A percentile compares a stretch with the other conserved stretches of the same genome.
Evolutionary conservation across 2,329 filamentous ascomycete genomes (phyloP).

Genomic region (Tolypocladium capitatum): DNA sequence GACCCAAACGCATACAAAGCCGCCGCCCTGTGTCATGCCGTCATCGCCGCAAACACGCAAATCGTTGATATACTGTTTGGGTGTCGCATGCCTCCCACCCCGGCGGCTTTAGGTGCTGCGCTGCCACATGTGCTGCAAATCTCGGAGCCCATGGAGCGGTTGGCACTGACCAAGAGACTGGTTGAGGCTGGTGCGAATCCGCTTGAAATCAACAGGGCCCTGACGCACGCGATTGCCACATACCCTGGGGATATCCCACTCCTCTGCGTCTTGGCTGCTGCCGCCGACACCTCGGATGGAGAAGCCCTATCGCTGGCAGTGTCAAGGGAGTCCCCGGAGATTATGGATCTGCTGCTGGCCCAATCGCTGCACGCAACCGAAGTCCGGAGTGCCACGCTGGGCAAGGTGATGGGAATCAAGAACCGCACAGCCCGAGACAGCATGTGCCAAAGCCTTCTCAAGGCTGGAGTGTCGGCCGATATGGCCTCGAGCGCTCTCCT

Average conservation of each 20-base stretch:
- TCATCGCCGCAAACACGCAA: slow-evolving; percentile 29
- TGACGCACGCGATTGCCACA: slow-evolving; percentile 35
- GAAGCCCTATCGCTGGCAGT: slow-evolving; percentile 33
- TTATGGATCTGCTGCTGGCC: slow-evolving; percentile 31
- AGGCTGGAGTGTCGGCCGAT: slow-evolving; percentile 29
- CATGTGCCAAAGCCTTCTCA: slow-evolving; percentile 32
- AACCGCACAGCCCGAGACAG: slow-evolving; percentile 25
- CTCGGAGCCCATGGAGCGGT: slow-evolving; percentile 34
- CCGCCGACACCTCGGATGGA: slow-evolving; percentile 37
- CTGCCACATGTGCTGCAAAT: slow-evolving; percentile 41
- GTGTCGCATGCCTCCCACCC: slow-evolving; percentile 20
- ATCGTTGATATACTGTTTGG: slow-evolving; percentile 37
- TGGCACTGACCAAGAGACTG: slow-evolving; percentile 35
- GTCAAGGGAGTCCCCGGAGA: slow-evolving; percentile 28
- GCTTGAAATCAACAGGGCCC: slow-evolving; percentile 34
- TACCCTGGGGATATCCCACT: slow-evolving; percentile 36
- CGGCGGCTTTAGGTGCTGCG: slow-evolving; percentile 31
- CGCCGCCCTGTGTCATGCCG: slow-evolving; percentile 35
- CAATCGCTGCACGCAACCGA: slow-evolving; percentile 21
- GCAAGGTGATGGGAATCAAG: slow-evolving; percentile 27
- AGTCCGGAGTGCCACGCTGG: slow-evolving; percentile 26
- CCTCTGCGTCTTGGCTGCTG: slow-evolving; percentile 28
- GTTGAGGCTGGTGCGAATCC: slow-evolving; percentile 34
- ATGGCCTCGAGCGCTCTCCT: slow-evolving; percentile 37
- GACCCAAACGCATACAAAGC: slow-evolving; percentile 41